Evolutionary conservation across 331 rosid genomes (phyloP).

Genomic region (Rhamnella rubrinervis): DNA sequence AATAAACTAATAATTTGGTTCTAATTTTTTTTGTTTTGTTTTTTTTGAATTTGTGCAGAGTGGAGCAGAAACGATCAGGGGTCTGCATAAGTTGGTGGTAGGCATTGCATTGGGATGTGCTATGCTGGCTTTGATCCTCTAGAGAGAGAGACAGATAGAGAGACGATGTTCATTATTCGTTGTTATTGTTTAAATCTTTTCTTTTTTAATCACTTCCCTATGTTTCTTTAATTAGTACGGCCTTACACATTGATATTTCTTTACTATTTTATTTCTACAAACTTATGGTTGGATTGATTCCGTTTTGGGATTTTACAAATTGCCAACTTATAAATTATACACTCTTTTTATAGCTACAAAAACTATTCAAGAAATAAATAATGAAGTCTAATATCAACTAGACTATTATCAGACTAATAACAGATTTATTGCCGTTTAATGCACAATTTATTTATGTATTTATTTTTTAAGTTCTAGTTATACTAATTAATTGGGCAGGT

Average conservation of each 20-base stretch:
- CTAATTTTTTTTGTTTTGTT: not conserved
- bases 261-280: slow-evolving; percentile 42
- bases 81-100: slow-evolving; percentile 53
- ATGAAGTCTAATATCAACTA: too few species aligned
- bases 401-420: too few species aligned
- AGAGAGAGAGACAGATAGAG: slow-evolving; percentile 23
- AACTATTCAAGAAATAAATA: too few species aligned
- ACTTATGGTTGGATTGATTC: slow-evolving; percentile 11
- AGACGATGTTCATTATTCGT: slow-evolving; percentile 14
- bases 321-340: not conserved
- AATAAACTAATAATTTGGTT: not conserved
- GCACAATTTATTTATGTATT: too few species aligned
- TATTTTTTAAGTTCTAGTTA: too few species aligned
- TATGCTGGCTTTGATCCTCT: slow-evolving; percentile 48
- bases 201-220: not conserved
- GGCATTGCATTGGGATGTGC: slow-evolving; percentile 70
- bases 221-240: slow-evolving; percentile 13
- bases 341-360: too few species aligned
- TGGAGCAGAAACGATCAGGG: slow-evolving; percentile 51
- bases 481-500: too few species aligned
- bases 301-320: not conserved
- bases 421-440: too few species aligned
- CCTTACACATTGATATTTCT: slow-evolving; percentile 41
- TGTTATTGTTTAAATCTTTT: slow-evolving; percentile 44
- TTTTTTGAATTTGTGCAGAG: slow-evolving; percentile 49